A percentile compares a stretch with the other conserved stretches of the same genome.
phyloP scores from a whole-genome alignment of 768 basidiomycete genomes.

The Leccinum boreale region DNA sequence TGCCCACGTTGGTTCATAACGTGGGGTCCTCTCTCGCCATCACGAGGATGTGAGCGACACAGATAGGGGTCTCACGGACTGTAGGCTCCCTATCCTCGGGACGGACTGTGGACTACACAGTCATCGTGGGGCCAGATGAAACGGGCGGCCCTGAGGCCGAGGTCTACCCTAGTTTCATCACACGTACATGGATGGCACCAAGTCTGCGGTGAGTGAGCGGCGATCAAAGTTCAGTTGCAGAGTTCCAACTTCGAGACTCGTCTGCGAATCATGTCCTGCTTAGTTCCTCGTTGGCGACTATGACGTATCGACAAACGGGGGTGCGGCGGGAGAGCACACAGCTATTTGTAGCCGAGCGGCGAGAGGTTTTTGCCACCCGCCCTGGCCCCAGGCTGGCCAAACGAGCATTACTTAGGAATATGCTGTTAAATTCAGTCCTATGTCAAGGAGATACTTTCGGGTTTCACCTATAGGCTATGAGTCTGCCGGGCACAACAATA shows the following conservation, averaged over 20 bases:
- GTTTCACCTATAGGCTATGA: too few relatives aligned
- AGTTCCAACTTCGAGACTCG: slow-evolving; percentile 96
- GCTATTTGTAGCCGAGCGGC: slow-evolving; percentile 3
- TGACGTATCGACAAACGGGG: too few relatives aligned
- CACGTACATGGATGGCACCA: background rate
- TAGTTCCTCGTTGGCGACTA: slow-evolving; percentile 88
- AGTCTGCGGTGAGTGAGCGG: slow-evolving; percentile 49
- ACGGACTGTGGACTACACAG: too few relatives aligned
- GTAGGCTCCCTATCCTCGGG: slow-evolving; percentile 31
- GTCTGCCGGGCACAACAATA: too few relatives aligned
- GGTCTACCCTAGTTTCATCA: background rate
- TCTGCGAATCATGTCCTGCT: slow-evolving; percentile 86
- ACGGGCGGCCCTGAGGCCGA: too few relatives aligned
- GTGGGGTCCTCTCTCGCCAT: too few relatives aligned
- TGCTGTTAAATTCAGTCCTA: too few relatives aligned
- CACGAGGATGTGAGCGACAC: too few relatives aligned
- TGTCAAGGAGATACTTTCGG: too few relatives aligned
- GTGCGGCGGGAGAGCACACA: slow-evolving; percentile 1
- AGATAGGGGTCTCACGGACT: background rate
- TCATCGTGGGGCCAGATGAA: slow-evolving; percentile 27
- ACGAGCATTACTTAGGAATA: too few relatives aligned
- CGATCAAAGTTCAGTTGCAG: slow-evolving; percentile 95
- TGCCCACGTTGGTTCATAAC: too few relatives aligned
- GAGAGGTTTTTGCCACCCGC: slow-evolving; percentile 42
- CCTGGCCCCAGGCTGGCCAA: too few relatives aligned